phyloP scores from a whole-genome alignment of 1,139 yeast species.

The Geotrichum klebahnii region DNA sequence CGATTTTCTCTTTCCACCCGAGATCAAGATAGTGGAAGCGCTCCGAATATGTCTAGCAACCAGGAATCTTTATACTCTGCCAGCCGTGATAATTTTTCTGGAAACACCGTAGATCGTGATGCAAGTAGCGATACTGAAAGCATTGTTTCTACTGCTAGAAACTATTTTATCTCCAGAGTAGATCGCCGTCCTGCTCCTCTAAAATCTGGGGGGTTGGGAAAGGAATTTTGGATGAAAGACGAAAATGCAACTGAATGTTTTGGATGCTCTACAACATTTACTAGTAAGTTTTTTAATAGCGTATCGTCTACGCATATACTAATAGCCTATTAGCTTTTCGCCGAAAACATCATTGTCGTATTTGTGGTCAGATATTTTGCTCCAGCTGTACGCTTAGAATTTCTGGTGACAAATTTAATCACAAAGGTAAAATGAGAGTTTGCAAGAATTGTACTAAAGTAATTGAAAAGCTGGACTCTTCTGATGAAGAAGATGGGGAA shows the following conservation, averaged over 20 bases:
- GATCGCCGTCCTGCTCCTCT: conserved; percentile 27
- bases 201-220: conserved; percentile 37
- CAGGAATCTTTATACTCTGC: conserved; percentile 5
- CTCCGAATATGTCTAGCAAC: conserved; percentile 5
- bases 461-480: conserved; percentile 42
- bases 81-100: conserved; percentile 3
- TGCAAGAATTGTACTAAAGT: conserved; percentile 72
- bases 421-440: conserved; percentile 68
- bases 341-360: conserved; percentile 89
- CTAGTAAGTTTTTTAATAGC: conserved; percentile 36
- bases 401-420: conserved; percentile 67
- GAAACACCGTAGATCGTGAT: conserved; percentile 27
- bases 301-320: conserved; percentile 2
- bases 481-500: conserved; percentile 25
- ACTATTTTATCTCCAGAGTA: conserved; percentile 26
- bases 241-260: conserved; percentile 80
- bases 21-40: background rate
- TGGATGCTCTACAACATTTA: conserved; percentile 67
- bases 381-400: conserved; percentile 77
- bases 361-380: conserved; percentile 95
- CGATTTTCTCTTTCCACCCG: background rate
- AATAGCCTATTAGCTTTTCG: conserved; percentile 49
- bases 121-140: conserved; percentile 35
- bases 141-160: conserved; percentile 29
- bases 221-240: conserved; percentile 89